phyloP scores from a whole-genome alignment of 163 green algal species.

The Prototheca stagnorum region DNA sequence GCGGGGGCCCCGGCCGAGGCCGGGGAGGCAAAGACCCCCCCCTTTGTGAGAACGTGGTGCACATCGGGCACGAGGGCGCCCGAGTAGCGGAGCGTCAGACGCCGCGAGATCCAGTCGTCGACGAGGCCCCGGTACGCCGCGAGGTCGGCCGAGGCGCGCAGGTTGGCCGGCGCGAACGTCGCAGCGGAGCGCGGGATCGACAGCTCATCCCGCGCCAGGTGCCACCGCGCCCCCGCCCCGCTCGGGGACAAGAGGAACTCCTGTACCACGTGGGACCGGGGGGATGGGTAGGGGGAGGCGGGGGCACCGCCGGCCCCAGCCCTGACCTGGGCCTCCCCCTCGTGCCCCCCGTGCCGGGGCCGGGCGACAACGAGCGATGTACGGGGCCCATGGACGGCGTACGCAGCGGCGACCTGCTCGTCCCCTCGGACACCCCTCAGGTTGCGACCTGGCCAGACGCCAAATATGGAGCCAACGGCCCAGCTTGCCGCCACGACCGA shows the following conservation, averaged over 20 bases:
- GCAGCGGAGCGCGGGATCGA: slow-evolving; percentile 17
- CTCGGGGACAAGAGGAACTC: slow-evolving; percentile 35
- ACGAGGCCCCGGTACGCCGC: slow-evolving; percentile 42
- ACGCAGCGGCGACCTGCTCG: slow-evolving; percentile 44
- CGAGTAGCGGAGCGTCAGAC: slow-evolving; percentile 58
- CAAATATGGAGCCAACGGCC: slow-evolving; percentile 45
- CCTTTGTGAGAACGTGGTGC: slow-evolving; percentile 76
- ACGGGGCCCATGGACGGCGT: slow-evolving; percentile 46
- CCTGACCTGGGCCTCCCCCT: too few species aligned
- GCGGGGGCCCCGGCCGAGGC: slow-evolving; percentile 32
- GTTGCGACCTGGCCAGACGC: slow-evolving; percentile 18
- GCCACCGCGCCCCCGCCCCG: background rate
- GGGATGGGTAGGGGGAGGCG: too few species aligned
- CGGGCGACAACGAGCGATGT: background rate
- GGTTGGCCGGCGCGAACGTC: slow-evolving; percentile 60
- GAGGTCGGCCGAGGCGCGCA: slow-evolving; percentile 26
- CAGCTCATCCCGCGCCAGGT: slow-evolving; percentile 1
- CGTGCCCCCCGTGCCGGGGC: background rate
- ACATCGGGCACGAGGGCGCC: slow-evolving; percentile 76
- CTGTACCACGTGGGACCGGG: slow-evolving; percentile 18
- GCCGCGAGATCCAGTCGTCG: slow-evolving; percentile 36
- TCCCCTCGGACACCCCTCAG: slow-evolving; percentile 17
- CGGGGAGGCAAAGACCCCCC: slow-evolving; percentile 75
- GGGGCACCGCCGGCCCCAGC: too few species aligned
- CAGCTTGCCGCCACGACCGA: slow-evolving; percentile 62